phyloP scores from a whole-genome alignment of 148 eudicot species.

The Diospyros lotus region DNA sequence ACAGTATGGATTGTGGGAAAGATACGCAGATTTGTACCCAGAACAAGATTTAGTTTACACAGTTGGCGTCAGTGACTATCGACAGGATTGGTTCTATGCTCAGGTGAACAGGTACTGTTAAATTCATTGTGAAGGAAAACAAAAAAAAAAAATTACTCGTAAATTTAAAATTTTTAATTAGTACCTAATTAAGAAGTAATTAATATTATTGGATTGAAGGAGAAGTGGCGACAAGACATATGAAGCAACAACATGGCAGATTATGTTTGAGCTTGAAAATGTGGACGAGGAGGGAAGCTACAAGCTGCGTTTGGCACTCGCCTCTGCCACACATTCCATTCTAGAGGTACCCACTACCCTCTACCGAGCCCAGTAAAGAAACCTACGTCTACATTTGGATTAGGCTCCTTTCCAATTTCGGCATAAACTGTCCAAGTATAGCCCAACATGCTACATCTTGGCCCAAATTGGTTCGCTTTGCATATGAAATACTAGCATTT shows the following conservation, averaged over 20 bases:
- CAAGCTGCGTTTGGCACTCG: conserved; percentile 69
- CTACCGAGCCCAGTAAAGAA: not conserved
- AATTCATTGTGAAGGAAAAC: not conserved
- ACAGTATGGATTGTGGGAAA: conserved; percentile 91
- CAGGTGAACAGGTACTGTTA: conserved; percentile 71
- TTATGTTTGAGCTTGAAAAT: conserved; percentile 54
- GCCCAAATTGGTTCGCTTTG: too few relatives aligned
- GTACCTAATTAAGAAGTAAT: too few relatives aligned
- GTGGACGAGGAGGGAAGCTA: conserved; percentile 33
- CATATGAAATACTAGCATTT: too few relatives aligned
- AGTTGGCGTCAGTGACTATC: conserved; percentile 50
- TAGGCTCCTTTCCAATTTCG: too few relatives aligned
- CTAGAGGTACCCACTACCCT: not conserved
- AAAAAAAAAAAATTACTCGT: not conserved
- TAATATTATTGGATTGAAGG: conserved; percentile 30
- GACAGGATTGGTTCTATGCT: conserved; percentile 85
- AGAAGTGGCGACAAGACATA: conserved; percentile 44
- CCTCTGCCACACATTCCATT: conserved; percentile 59
- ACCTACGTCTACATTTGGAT: not conserved
- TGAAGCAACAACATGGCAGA: conserved; percentile 78
- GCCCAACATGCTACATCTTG: too few relatives aligned
- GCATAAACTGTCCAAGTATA: too few relatives aligned
- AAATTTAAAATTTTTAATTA: too few relatives aligned
- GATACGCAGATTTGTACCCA: conserved; percentile 71
- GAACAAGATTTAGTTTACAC: conserved; percentile 61